Evolutionary conservation across 2,329 filamentous ascomycete genomes (phyloP).

Genomic region (Beauveria caledonica): DNA sequence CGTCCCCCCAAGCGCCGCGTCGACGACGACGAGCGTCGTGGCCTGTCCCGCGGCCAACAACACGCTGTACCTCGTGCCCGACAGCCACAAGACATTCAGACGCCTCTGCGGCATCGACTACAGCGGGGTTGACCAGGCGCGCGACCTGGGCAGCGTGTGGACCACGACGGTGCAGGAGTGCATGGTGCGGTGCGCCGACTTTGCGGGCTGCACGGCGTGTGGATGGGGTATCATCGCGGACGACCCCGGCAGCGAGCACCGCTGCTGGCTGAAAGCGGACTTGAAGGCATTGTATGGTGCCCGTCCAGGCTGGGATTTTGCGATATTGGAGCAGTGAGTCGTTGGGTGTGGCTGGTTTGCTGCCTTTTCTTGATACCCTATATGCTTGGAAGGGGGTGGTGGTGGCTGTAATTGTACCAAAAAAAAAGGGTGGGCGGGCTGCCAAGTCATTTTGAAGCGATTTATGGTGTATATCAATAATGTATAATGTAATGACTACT

Average conservation of each 20-base stretch:
- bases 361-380: not conserved
- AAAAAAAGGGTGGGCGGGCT: too few species aligned
- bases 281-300: conserved; percentile 25
- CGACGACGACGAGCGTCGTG: conserved; percentile 14
- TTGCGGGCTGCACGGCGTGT: conserved; percentile 31
- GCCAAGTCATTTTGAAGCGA: too few species aligned
- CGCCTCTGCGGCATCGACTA: conserved; percentile 40
- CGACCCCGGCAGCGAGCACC: conserved; percentile 30
- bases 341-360: not conserved
- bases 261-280: conserved; percentile 36
- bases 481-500: too few species aligned
- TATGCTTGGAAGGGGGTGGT: too few species aligned
- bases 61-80: conserved; percentile 34
- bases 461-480: too few species aligned
- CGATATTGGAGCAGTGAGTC: conserved; percentile 22
- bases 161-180: conserved; percentile 35
- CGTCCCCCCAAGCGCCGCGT: conserved; percentile 17
- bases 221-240: conserved; percentile 37
- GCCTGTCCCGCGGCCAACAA: conserved; percentile 36
- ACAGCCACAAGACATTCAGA: conserved; percentile 32
- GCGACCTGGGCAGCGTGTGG: conserved; percentile 27
- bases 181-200: conserved; percentile 35
- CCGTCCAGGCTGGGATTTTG: conserved; percentile 35
- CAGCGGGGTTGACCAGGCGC: conserved; percentile 25
- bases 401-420: too few species aligned